Evolutionary conservation across 108 stramenopile genomes (phyloP).

Genomic region (Discostella pseudostelligera): DNA sequence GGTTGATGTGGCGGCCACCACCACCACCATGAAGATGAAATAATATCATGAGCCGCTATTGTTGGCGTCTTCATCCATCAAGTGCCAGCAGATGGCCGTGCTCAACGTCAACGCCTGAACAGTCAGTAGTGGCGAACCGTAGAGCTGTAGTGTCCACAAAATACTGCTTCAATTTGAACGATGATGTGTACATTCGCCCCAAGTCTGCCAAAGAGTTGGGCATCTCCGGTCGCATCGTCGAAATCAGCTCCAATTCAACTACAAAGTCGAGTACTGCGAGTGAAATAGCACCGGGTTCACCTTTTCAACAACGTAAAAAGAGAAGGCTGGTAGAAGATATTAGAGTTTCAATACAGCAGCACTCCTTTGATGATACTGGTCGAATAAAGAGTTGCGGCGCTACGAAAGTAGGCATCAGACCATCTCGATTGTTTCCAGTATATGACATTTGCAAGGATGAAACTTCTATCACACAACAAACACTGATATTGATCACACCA

Average conservation of each 20-base stretch:
- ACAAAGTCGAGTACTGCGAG: not conserved
- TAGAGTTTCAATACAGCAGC: conserved; percentile 25
- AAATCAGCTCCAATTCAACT: not conserved
- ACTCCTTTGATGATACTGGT: conserved; percentile 3
- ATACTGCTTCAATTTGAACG: conserved; percentile 3
- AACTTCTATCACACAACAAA: not conserved
- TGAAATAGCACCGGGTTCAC: not conserved
- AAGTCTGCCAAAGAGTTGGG: conserved; percentile 54
- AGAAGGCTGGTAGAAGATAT: conserved; percentile 16
- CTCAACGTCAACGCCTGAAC: not conserved
- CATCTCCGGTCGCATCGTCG: conserved; percentile 31
- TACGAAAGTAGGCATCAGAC: not conserved
- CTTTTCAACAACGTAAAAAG: conserved; percentile 17
- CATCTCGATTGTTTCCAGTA: conserved; percentile 22
- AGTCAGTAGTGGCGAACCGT: not conserved
- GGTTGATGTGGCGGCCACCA: too few species aligned
- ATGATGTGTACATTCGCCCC: conserved; percentile 47
- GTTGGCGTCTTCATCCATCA: conserved; percentile 21
- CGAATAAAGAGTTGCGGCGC: not conserved
- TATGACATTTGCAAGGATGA: conserved; percentile 16
- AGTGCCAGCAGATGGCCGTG: not conserved
- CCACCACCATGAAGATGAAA: too few species aligned
- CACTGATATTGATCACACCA: conserved; percentile 49
- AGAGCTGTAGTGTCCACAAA: not conserved
- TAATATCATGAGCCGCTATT: conserved; percentile 7